Evolutionary conservation across 306 rosid genomes (phyloP).

Genomic region (Vachellia pachyceras): DNA sequence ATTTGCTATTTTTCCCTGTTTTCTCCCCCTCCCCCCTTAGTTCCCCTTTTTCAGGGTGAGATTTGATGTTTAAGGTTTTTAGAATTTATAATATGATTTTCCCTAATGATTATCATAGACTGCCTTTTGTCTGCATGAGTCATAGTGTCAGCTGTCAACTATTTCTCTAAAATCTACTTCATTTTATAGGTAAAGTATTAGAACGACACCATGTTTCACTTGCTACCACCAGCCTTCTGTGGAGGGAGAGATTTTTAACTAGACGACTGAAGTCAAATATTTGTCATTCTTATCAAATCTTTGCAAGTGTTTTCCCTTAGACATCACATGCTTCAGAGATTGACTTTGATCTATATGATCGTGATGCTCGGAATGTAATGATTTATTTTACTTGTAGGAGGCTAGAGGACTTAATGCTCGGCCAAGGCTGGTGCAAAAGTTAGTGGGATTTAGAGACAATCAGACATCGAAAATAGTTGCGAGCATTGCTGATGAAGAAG

Average conservation of each 20-base stretch:
- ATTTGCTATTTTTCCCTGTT: not conserved
- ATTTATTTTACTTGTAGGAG: constrained; percentile 60
- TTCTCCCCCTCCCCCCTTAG: not conserved
- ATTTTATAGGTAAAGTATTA: not conserved
- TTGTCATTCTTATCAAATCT: constrained; percentile 1
- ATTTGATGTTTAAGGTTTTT: not conserved
- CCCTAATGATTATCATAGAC: not conserved
- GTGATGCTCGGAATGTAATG: constrained; percentile 23
- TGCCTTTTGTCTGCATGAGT: constrained; percentile 6
- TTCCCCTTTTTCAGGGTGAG: not conserved
- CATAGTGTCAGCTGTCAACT: not conserved
- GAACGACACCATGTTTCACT: not conserved
- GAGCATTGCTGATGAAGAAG: constrained; percentile 93
- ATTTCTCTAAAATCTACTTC: not conserved
- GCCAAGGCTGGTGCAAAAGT: constrained; percentile 79
- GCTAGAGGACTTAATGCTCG: constrained; percentile 99
- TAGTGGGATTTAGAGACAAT: constrained; percentile 87
- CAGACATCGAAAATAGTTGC: constrained; percentile 80
- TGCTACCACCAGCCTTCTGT: not conserved
- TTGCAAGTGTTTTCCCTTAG: not conserved
- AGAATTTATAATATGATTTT: not conserved
- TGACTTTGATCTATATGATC: constrained; percentile 22
- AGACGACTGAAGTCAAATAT: not conserved
- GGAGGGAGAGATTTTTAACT: not conserved
- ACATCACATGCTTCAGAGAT: constrained; percentile 13